These are phyloP conservation scores for Aspergillus pseudonomiae DNA, from an alignment of 2,329 filamentous ascomycete species.

Conservation along the genomic window DNA sequence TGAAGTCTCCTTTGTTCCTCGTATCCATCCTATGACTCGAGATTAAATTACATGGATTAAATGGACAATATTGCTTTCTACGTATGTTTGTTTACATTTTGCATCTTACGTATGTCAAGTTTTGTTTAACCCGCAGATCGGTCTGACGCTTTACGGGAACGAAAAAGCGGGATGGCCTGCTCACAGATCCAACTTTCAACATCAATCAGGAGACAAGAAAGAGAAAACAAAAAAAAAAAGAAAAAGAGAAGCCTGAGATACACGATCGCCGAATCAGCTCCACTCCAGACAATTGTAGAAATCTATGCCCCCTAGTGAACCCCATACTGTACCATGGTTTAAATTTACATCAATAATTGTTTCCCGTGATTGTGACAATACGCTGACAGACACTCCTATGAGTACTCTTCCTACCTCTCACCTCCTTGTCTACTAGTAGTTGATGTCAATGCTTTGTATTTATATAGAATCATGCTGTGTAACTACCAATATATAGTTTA, in stretches of 20 bases:
- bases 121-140: conserved; percentile 1
- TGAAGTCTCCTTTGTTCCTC: background rate
- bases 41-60: background rate
- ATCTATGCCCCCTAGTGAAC: background rate
- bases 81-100: background rate
- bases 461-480: conserved; percentile 15
- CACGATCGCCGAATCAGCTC: conserved; percentile 15
- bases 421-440: background rate
- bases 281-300: background rate
- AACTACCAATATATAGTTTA: conserved; percentile 19
- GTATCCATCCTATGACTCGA: background rate
- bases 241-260: conserved; percentile 1
- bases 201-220: background rate
- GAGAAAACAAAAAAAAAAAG: background rate
- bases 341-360: conserved; percentile 7
- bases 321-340: conserved; percentile 12
- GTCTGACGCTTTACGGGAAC: background rate
- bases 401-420: background rate
- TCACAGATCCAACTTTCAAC: background rate
- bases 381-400: background rate
- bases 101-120: background rate
- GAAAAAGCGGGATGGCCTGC: background rate
- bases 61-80: background rate
- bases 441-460: background rate
- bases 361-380: background rate